Evolutionary conservation across 2,329 filamentous ascomycete species (phyloP), one percentile per base, ranked within the genome.

Genomic region (Corynespora cassiicola): DNA sequence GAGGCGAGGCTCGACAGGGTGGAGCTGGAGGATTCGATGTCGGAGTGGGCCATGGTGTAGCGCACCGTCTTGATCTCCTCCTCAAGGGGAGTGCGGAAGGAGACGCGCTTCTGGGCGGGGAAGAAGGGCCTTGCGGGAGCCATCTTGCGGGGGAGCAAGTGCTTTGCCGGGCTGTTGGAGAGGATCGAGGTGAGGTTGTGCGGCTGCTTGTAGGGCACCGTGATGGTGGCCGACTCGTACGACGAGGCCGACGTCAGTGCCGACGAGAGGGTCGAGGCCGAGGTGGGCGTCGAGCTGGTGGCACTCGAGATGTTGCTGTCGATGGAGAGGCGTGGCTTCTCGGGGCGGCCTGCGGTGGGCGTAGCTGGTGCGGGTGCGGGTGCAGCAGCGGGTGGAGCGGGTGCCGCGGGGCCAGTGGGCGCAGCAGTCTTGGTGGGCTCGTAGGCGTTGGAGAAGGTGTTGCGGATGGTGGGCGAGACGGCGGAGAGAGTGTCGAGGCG

Each of bases 361-460:
- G 52, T 39, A n/a, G n/a, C n/a, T n/a, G n/a, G n/a, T n/a, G n/a
- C n/a, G n/a, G n/a, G 38, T n/a, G n/a, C 11, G 37, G 6, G 42
- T 42, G n/a, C 39, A 43, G 22, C 15, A n/a, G 6, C 10, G 42
- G 21, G 14, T 39, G 7, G 22, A n/a, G n/a, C n/a, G n/a, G n/a
- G n/a, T n/a, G n/a, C n/a, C n/a, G n/a, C n/a, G n/a, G n/a, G n/a
- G n/a, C n/a, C n/a, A 26, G 61, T 42, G 10, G 64, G 56, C 20
- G 58, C 42, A 14, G 52, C 30, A 4, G 18, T 16, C 46, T 52
- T 55, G 14, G 69, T 62, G 36, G 71, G 65, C 37, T 80, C 75
- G 51, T 81, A 82, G 33, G 78, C 76, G 65, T 85, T 85, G 52
- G 70, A 75, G 57, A 82, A 82, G 34, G 81, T 85, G 62, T 84